phyloP scores from a whole-genome alignment of 2,329 filamentous ascomycete genomes.

The Ceratocystis lukuohia region DNA sequence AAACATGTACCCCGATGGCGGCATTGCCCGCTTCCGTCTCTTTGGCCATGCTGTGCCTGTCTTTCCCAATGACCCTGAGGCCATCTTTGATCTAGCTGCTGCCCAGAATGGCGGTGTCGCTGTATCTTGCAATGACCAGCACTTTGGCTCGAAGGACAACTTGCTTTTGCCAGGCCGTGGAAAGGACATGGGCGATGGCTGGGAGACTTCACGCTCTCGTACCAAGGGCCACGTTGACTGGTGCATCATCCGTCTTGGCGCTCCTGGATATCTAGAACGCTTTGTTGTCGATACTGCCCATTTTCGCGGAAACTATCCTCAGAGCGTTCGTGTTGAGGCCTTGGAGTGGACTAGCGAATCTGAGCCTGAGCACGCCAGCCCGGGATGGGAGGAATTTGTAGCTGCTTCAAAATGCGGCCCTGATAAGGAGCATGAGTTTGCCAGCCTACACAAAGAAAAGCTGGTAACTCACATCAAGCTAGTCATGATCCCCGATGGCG shows the following conservation, averaged over 20 bases:
- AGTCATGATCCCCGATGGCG: constrained; percentile 85
- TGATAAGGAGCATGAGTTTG: constrained; percentile 58
- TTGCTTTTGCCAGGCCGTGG: constrained; percentile 65
- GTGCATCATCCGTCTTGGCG: constrained; percentile 63
- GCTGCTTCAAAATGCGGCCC: constrained; percentile 55
- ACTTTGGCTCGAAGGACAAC: constrained; percentile 73
- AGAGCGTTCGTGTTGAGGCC: constrained; percentile 56
- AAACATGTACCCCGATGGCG: constrained; percentile 77
- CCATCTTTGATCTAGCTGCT: constrained; percentile 61
- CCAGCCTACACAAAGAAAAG: constrained; percentile 40
- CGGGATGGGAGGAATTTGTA: constrained; percentile 53
- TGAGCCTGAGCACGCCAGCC: constrained; percentile 43
- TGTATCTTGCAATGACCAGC: constrained; percentile 64
- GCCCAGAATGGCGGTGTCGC: constrained; percentile 68
- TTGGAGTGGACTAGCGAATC: constrained; percentile 41
- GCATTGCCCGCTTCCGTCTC: constrained; percentile 66
- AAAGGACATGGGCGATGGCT: constrained; percentile 77
- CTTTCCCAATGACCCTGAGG: constrained; percentile 52
- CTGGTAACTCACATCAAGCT: constrained; percentile 74
- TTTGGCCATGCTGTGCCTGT: constrained; percentile 66
- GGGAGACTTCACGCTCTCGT: constrained; percentile 68
- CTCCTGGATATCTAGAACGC: constrained; percentile 48
- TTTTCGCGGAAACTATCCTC: constrained; percentile 73
- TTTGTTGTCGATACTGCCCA: constrained; percentile 69
- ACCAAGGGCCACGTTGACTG: constrained; percentile 63